Conservation (phyloP, 2,329 filamentous ascomycete genomes). For the Botrytis sinoallii region DNA sequence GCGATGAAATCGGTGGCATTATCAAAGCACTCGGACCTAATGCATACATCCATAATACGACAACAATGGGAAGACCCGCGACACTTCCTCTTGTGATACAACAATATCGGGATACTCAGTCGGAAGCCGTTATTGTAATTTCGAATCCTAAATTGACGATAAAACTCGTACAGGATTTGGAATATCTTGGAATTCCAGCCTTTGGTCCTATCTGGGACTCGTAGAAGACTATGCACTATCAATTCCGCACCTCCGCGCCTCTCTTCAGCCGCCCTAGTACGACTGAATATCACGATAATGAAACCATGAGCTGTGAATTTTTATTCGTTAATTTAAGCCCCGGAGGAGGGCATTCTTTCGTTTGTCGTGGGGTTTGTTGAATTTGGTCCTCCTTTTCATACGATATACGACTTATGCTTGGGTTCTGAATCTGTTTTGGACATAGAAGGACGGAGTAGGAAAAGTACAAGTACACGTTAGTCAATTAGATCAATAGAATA, state of each 20-base stretch:
- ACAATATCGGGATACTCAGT: conserved; percentile 35
- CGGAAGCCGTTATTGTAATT: conserved; percentile 42
- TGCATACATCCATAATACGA: conserved; percentile 40
- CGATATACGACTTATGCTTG: neutral
- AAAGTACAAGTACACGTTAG: neutral
- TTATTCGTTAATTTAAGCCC: neutral
- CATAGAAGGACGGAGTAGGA: neutral
- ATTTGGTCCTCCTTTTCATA: neutral
- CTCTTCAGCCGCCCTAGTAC: neutral
- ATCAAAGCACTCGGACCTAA: conserved; percentile 37
- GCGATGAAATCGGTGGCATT: conserved; percentile 36
- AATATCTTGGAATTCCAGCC: conserved; percentile 40
- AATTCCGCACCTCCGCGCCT: neutral
- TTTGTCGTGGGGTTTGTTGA: conserved; percentile 4
- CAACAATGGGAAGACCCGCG: conserved; percentile 37
- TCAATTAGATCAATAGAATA: conserved; percentile 7
- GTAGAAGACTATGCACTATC: neutral
- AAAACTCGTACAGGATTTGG: conserved; percentile 42
- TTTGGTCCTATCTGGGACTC: conserved; percentile 42
- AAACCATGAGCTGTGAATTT: neutral
- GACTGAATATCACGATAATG: neutral
- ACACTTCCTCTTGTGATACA: conserved; percentile 37
- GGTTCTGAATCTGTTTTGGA: neutral
- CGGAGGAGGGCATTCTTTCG: neutral
- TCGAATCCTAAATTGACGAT: conserved; percentile 40